phyloP scores from a whole-genome alignment of 129 eudicot genomes.

The Solidago caesia region DNA sequence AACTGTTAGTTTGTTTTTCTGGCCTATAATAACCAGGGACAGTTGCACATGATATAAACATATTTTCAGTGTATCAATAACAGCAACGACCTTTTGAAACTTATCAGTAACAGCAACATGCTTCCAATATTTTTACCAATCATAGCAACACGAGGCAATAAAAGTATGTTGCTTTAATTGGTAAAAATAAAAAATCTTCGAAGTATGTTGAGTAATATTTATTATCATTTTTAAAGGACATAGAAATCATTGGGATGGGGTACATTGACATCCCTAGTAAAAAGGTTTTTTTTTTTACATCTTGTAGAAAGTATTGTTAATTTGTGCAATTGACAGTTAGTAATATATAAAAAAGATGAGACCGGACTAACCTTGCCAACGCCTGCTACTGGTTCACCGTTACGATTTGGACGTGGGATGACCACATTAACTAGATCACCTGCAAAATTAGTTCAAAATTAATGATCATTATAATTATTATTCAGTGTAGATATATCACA shows the following conservation, averaged over 20 bases:
- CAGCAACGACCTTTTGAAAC: neutral
- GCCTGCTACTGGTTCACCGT: constrained; percentile 81
- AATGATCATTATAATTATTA: constrained; percentile 9
- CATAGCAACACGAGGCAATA: neutral
- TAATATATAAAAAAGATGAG: neutral
- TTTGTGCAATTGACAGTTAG: neutral
- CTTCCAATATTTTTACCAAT: neutral
- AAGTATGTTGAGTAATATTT: neutral
- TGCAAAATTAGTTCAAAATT: constrained; percentile 42
- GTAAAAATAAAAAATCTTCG: neutral
- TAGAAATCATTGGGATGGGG: too few species aligned
- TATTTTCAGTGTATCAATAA: neutral
- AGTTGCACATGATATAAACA: neutral
- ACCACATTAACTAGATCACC: constrained; percentile 69
- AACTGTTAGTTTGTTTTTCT: neutral
- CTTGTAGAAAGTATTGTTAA: neutral
- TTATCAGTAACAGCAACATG: neutral
- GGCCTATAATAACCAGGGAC: neutral
- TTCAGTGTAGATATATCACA: neutral
- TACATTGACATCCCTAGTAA: neutral
- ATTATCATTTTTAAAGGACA: neutral
- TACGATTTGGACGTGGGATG: constrained; percentile 84
- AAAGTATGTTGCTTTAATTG: neutral
- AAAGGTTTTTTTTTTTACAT: neutral
- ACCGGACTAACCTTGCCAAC: constrained; percentile 80